Conservation (phyloP, 1,139 yeast genomes). For the Hanseniaspora sp. region DNA sequence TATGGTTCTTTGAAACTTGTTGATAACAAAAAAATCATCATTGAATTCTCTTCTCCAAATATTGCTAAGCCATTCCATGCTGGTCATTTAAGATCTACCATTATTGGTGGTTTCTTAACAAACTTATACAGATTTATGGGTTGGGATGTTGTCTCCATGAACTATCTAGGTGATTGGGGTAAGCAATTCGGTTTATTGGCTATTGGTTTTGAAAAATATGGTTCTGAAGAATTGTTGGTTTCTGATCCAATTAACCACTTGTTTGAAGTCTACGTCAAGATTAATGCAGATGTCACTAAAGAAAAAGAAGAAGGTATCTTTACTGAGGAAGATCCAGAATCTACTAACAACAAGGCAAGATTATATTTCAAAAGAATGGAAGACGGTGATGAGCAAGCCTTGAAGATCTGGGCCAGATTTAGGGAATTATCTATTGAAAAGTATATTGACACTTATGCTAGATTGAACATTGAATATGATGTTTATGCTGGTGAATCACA, state of each 20-base stretch:
- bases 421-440: conserved; percentile 79
- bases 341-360: conserved; percentile 80
- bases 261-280: conserved; percentile 83
- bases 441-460: conserved; percentile 78
- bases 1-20: conserved; percentile 77
- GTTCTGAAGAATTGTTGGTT: conserved; percentile 60
- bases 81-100: conserved; percentile 95
- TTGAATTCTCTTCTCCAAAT: conserved; percentile 95
- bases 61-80: conserved; percentile 99
- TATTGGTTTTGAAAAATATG: conserved; percentile 79
- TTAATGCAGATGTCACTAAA: conserved; percentile 65
- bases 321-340: conserved; percentile 34
- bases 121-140: conserved; percentile 85
- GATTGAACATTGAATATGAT: conserved; percentile 81
- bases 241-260: conserved; percentile 86
- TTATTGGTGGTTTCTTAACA: conserved; percentile 92
- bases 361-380: conserved; percentile 85
- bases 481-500: conserved; percentile 93
- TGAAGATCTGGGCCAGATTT: conserved; percentile 74
- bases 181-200: conserved; percentile 96
- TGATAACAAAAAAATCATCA: conserved; percentile 45
- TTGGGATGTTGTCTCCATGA: conserved; percentile 80
- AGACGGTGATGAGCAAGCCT: conserved; percentile 76
- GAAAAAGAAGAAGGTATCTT: conserved; percentile 51
- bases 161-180: conserved; percentile 99